These are phyloP conservation scores for Cucurbita moschata DNA, from an alignment of 306 rosid genomes.

Conservation along the genomic window DNA sequence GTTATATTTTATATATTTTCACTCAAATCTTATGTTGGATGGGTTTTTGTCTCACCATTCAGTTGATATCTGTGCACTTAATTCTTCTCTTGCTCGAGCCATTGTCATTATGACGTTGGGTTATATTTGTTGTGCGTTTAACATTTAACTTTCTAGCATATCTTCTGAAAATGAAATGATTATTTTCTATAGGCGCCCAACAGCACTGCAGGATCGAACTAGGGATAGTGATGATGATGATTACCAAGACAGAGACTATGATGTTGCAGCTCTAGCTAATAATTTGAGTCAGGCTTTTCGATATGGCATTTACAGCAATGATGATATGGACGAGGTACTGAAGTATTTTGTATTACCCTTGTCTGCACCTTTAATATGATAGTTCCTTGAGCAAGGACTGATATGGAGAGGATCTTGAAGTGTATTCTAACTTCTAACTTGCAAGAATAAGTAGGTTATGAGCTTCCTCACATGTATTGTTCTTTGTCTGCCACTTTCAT, in stretches of 20 bases:
- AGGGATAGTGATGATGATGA: slow-evolving; percentile 98
- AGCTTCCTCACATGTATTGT: not conserved
- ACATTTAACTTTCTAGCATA: not conserved
- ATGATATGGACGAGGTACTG: slow-evolving; percentile 77
- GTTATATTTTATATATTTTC: not conserved
- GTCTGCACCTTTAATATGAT: not conserved
- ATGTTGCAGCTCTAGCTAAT: slow-evolving; percentile 94
- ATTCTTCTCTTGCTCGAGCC: not conserved
- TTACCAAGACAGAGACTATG: slow-evolving; percentile 90
- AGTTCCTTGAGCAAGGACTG: not conserved
- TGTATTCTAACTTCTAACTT: not conserved
- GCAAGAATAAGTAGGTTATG: not conserved
- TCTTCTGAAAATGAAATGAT: slow-evolving; percentile 11
- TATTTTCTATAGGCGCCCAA: slow-evolving; percentile 67
- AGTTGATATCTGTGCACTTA: not conserved
- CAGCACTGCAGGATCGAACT: slow-evolving; percentile 72
- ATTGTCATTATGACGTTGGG: not conserved
- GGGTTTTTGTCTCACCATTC: not conserved
- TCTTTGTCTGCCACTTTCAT: not conserved
- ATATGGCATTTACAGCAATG: slow-evolving; percentile 75
- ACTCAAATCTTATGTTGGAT: not conserved
- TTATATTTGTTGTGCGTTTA: not conserved
- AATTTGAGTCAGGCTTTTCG: slow-evolving; percentile 94
- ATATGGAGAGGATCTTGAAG: not conserved
- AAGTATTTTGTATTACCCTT: not conserved